These are phyloP conservation scores for Melampsora americana DNA, from an alignment of 1,284 basidiomycete genomes.

Conservation along the genomic window DNA sequence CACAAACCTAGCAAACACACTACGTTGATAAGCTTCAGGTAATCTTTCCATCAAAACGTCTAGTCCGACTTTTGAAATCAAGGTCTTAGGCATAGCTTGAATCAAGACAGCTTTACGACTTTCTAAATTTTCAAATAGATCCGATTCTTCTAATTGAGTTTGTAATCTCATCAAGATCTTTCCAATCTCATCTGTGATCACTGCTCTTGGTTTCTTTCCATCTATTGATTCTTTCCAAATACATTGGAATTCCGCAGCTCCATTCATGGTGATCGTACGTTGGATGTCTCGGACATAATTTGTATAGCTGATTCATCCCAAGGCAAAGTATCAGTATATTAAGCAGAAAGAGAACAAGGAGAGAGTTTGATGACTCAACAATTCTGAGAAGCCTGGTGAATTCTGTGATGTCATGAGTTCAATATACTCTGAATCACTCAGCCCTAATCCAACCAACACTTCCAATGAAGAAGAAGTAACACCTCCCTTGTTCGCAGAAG, in stretches of 20 bases:
- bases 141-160: constrained; percentile 75
- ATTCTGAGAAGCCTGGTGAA: constrained; percentile 56
- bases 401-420: constrained; percentile 93
- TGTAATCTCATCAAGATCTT: constrained; percentile 58
- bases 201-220: constrained; percentile 77
- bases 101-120: constrained; percentile 74
- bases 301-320: constrained; percentile 25
- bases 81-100: constrained; percentile 80
- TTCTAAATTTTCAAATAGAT: constrained; percentile 75
- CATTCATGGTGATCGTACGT: constrained; percentile 84
- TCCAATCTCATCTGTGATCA: constrained; percentile 89
- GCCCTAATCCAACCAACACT: constrained; percentile 83
- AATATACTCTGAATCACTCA: constrained; percentile 77
- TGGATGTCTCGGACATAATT: constrained; percentile 61
- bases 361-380: constrained; percentile 16
- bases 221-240: constrained; percentile 85
- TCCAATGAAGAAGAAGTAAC: constrained; percentile 96
- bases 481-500: constrained; percentile 96
- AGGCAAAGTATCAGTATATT: too few species aligned
- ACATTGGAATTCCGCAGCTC: constrained; percentile 85
- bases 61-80: constrained; percentile 81
- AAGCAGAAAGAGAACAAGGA: too few species aligned
- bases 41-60: constrained; percentile 74
- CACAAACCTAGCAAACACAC: constrained; percentile 55
- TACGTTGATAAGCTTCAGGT: constrained; percentile 64